These are phyloP conservation scores for Solanum medicagineum DNA, from an alignment of 257 asterid genomes.

Conservation along the genomic window DNA sequence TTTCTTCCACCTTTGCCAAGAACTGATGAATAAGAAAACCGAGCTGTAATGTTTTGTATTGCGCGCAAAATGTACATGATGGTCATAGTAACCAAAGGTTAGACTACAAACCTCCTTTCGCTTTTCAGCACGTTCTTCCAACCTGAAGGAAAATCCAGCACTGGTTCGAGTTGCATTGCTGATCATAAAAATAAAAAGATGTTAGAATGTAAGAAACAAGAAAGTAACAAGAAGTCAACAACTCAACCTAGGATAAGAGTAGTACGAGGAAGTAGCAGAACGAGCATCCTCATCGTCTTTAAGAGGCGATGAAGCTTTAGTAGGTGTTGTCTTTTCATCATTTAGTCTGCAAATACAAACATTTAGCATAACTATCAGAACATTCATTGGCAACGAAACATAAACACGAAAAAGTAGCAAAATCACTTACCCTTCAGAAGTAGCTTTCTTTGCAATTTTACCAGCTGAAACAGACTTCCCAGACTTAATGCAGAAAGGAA, in stretches of 20 bases:
- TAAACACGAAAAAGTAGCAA: not conserved
- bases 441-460: conserved; percentile 15
- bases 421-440: conserved; percentile 32
- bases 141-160: conserved; percentile 50
- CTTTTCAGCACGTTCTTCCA: conserved; percentile 66
- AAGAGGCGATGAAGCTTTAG: conserved; percentile 9
- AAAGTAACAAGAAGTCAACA: not conserved
- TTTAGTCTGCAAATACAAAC: conserved; percentile 24
- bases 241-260: not conserved
- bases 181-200: not conserved
- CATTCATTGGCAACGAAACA: not conserved
- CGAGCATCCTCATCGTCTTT: conserved; percentile 56
- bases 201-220: not conserved
- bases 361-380: not conserved
- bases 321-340: conserved; percentile 18
- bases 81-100: not conserved
- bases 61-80: not conserved
- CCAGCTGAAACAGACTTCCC: conserved; percentile 25
- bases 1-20: conserved; percentile 78
- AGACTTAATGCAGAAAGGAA: conserved; percentile 15
- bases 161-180: conserved; percentile 37
- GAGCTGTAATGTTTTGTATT: not conserved
- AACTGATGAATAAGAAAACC: conserved; percentile 28
- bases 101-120: conserved; percentile 5
- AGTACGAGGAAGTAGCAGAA: conserved; percentile 71